Conservation (phyloP, 306 rosid genomes). For the Rosa multiflora region DNA sequence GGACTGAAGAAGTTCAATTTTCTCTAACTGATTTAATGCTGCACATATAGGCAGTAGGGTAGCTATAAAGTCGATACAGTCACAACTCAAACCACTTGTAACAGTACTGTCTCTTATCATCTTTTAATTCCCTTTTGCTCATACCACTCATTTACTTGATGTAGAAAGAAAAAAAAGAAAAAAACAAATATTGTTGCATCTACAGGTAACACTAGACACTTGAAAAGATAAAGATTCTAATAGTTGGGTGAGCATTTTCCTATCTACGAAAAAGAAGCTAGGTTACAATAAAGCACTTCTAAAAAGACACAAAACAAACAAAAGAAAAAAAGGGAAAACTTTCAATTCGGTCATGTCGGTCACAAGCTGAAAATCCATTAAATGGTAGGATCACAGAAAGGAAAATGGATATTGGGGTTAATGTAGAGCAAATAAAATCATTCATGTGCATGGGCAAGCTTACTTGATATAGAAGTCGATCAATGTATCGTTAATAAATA, state of each 20-base stretch:
- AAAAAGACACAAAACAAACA: not conserved
- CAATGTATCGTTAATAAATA: constrained; percentile 85
- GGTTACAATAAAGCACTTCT: not conserved
- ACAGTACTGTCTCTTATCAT: not conserved
- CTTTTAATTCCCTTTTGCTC: not conserved
- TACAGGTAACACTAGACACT: not conserved
- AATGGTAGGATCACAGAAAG: not conserved
- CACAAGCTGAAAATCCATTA: not conserved
- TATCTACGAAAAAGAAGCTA: not conserved
- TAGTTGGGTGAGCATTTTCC: not conserved
- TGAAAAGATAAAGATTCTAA: not conserved
- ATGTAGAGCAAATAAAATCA: constrained; percentile 10
- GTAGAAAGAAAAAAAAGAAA: not conserved
- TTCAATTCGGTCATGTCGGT: not conserved
- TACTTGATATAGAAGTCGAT: constrained; percentile 93
- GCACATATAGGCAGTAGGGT: not conserved
- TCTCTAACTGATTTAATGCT: not conserved
- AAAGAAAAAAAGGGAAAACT: not conserved
- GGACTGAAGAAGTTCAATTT: not conserved
- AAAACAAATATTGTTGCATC: not conserved
- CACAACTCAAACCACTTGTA: not conserved
- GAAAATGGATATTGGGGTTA: not conserved
- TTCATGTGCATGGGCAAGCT: constrained; percentile 28
- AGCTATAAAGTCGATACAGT: not conserved
- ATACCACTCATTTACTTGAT: not conserved